A percentile compares a stretch with the other conserved stretches of the same genome.
Conservation (phyloP, 345 rosid genomes). For the Dovyalis caffra region DNA sequence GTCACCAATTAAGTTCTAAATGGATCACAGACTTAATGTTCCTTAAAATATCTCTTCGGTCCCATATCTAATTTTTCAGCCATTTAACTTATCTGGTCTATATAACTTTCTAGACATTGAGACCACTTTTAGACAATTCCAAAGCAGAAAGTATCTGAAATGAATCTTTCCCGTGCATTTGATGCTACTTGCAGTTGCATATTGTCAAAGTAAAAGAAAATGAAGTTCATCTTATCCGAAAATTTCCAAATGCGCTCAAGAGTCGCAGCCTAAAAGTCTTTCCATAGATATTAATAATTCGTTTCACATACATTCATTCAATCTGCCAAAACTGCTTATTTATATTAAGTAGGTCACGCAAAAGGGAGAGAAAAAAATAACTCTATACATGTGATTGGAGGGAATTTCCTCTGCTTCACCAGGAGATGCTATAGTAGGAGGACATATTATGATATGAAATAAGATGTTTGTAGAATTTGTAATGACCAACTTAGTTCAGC, state of each 20-base stretch:
- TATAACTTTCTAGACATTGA: not conserved
- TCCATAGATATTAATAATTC: not conserved
- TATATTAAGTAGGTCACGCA: slow-evolving; percentile 23
- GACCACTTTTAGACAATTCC: slow-evolving; percentile 8
- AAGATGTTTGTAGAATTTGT: slow-evolving; percentile 9
- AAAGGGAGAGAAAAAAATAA: slow-evolving; percentile 13
- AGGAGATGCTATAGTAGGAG: not conserved
- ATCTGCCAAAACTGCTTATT: slow-evolving; percentile 43
- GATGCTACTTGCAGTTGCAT: slow-evolving; percentile 17
- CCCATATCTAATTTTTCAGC: slow-evolving; percentile 7
- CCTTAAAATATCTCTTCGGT: slow-evolving; percentile 25
- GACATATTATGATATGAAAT: slow-evolving; percentile 20
- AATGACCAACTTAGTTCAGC: not conserved
- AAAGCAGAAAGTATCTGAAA: slow-evolving; percentile 17
- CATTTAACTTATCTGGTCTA: not conserved
- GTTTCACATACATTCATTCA: slow-evolving; percentile 12
- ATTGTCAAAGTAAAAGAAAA: slow-evolving; percentile 26
- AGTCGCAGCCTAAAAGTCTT: slow-evolving; percentile 16
- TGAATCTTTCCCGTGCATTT: slow-evolving; percentile 10
- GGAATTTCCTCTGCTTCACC: slow-evolving; percentile 25
- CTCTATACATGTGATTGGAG: slow-evolving; percentile 44
- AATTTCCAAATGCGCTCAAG: not conserved
- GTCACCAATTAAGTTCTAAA: not conserved
- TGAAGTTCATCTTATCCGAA: slow-evolving; percentile 27
- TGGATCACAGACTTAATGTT: not conserved